Conservation (phyloP, 2,329 filamentous ascomycete species). For the Colletotrichum zoysiae region DNA sequence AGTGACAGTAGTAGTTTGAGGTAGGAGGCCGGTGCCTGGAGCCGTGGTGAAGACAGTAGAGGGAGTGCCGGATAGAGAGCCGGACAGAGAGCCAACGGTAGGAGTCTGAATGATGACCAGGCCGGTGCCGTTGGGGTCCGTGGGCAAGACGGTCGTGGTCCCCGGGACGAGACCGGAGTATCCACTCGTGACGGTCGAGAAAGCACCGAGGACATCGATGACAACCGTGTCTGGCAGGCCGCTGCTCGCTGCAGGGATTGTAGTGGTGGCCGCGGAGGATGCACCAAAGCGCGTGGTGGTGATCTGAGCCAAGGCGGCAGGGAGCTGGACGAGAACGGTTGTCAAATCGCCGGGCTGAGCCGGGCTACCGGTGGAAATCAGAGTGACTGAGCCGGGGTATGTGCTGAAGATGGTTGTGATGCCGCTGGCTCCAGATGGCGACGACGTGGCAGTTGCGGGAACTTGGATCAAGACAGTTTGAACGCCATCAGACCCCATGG, state of each 20-base stretch:
- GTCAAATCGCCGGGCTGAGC: slow-evolving; percentile 12
- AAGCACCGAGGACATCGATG: slow-evolving; percentile 18
- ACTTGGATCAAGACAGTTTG: slow-evolving; percentile 28
- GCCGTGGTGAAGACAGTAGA: slow-evolving; percentile 10
- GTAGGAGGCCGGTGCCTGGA: slow-evolving; percentile 5
- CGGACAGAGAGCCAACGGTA: not conserved
- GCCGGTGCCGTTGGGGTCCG: slow-evolving; percentile 14
- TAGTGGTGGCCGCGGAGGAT: slow-evolving; percentile 23
- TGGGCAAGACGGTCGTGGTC: slow-evolving; percentile 18
- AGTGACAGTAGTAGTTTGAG: not conserved
- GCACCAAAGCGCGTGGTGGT: slow-evolving; percentile 32
- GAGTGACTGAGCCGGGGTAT: slow-evolving; percentile 18
- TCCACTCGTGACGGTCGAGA: slow-evolving; percentile 28
- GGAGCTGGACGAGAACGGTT: slow-evolving; percentile 31
- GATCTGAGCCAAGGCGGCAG: not conserved
- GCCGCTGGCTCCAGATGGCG: not conserved
- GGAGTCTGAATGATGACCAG: slow-evolving; percentile 29
- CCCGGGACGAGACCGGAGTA: slow-evolving; percentile 27
- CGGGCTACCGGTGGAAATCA: slow-evolving; percentile 16
- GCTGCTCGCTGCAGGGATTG: slow-evolving; percentile 6
- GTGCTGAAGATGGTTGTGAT: slow-evolving; percentile 27
- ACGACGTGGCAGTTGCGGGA: not conserved
- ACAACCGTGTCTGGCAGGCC: slow-evolving; percentile 25
- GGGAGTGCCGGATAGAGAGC: too few species aligned
- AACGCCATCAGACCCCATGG: slow-evolving; percentile 21